Conservation (phyloP, 306 rosid species). For the Prinsepia uniflora region DNA sequence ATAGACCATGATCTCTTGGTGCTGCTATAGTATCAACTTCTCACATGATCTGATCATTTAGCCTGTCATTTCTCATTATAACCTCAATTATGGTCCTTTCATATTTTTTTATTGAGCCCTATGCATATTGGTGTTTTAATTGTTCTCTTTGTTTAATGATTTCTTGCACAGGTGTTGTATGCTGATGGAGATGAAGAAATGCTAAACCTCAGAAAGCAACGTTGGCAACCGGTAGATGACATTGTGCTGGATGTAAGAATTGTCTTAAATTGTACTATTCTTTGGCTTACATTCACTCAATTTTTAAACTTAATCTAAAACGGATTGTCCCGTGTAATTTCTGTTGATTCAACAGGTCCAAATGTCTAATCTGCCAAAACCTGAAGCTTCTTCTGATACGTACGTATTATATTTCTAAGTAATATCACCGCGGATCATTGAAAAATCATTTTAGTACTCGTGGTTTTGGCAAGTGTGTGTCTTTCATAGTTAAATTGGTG, state of each 20-base stretch:
- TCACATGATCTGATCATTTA: slow-evolving; percentile 1
- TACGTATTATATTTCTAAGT: slow-evolving; percentile 32
- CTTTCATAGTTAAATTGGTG: background rate
- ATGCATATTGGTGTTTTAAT: background rate
- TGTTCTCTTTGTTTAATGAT: slow-evolving; percentile 5
- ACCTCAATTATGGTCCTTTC: slow-evolving; percentile 13
- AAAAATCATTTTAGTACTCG: background rate
- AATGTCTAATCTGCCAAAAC: slow-evolving; percentile 36
- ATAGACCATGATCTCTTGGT: slow-evolving; percentile 23
- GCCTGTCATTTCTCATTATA: background rate
- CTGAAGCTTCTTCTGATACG: slow-evolving; percentile 39
- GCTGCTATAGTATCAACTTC: slow-evolving; percentile 14
- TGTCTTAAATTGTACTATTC: slow-evolving; percentile 11
- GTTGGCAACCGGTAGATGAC: slow-evolving; percentile 40
- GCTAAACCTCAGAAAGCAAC: slow-evolving; percentile 53
- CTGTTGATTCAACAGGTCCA: slow-evolving; percentile 33
- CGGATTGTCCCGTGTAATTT: background rate
- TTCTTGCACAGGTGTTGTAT: slow-evolving; percentile 45
- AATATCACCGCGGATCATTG: background rate
- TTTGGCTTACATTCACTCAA: slow-evolving; percentile 1
- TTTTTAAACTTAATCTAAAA: background rate
- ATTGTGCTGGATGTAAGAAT: slow-evolving; percentile 33
- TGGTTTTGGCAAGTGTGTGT: background rate
- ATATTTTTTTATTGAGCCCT: slow-evolving; percentile 13
- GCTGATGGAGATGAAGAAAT: slow-evolving; percentile 58